phyloP scores from a whole-genome alignment of 2,329 filamentous ascomycete species.

The Coleophoma cylindrospora region DNA sequence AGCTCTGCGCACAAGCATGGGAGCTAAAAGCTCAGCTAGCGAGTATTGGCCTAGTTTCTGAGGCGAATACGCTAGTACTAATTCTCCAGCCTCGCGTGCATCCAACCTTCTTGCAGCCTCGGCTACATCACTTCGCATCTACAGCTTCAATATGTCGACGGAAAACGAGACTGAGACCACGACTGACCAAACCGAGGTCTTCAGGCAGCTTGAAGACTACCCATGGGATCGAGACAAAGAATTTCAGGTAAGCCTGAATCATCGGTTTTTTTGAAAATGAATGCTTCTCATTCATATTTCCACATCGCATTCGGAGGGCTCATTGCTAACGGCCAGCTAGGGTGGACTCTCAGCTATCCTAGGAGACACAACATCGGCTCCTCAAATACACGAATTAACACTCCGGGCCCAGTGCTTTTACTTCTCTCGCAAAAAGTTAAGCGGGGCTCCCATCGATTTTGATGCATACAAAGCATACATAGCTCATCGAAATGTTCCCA shows the following conservation, averaged over 20 bases:
- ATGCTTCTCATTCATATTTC: too few relatives aligned
- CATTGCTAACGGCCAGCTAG: conserved; percentile 23
- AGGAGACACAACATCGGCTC: conserved; percentile 47
- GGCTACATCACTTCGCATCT: neutral
- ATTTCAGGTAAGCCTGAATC: conserved; percentile 50
- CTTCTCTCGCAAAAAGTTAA: conserved; percentile 42
- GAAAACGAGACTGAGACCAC: conserved; percentile 12
- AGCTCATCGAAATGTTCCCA: conserved; percentile 7
- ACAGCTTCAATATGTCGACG: conserved; percentile 6
- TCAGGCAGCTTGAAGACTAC: conserved; percentile 59
- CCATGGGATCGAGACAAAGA: conserved; percentile 63
- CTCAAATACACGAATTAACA: conserved; percentile 51
- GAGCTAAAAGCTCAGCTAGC: conserved; percentile 1
- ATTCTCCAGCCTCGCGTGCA: too few relatives aligned
- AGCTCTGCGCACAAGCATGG: conserved; percentile 16
- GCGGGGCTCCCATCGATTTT: conserved; percentile 55
- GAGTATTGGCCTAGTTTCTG: neutral
- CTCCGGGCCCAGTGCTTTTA: conserved; percentile 68
- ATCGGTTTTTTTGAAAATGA: neutral
- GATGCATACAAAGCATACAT: conserved; percentile 61
- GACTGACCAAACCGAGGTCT: conserved; percentile 37
- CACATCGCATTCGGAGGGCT: too few relatives aligned
- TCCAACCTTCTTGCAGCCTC: too few relatives aligned
- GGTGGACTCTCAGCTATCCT: conserved; percentile 61
- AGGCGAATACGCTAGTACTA: too few relatives aligned